Evolutionary conservation across 148 eudicot genomes (phyloP).

Genomic region (Pharnaceum exiguum): DNA sequence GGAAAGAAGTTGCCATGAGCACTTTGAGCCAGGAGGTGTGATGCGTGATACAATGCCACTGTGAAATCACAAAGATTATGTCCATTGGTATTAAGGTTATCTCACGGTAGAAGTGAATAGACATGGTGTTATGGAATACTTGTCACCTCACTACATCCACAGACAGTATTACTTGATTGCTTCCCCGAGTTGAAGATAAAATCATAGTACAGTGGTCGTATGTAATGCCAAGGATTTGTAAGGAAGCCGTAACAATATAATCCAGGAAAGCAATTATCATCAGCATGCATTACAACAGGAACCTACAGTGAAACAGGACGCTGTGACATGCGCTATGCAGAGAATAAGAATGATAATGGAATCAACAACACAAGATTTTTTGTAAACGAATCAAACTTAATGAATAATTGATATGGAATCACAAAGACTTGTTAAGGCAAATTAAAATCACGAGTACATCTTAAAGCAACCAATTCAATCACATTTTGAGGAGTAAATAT

Average conservation of each 20-base stretch:
- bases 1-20: conserved; percentile 56
- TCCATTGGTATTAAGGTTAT: not conserved
- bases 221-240: conserved; percentile 62
- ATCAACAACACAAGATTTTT: too few relatives aligned
- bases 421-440: too few relatives aligned
- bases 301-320: conserved; percentile 30
- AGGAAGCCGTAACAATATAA: conserved; percentile 46
- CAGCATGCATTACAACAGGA: conserved; percentile 62
- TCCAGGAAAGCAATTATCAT: conserved; percentile 67
- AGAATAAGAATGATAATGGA: not conserved
- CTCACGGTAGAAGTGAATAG: not conserved
- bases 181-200: conserved; percentile 57
- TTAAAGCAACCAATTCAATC: too few relatives aligned
- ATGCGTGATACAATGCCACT: conserved; percentile 53
- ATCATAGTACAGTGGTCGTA: conserved; percentile 66
- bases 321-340: not conserved
- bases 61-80: conserved; percentile 6
- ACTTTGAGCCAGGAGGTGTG: conserved; percentile 39
- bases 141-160: conserved; percentile 52
- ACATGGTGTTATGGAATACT: conserved; percentile 1
- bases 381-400: too few relatives aligned
- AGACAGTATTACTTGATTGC: conserved; percentile 53
- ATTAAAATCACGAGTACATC: too few relatives aligned
- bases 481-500: too few relatives aligned
- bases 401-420: too few relatives aligned